Base-by-base conservation (phyloP, 176 grass and related monocot species). In the Tuctoria greenei region DNA sequence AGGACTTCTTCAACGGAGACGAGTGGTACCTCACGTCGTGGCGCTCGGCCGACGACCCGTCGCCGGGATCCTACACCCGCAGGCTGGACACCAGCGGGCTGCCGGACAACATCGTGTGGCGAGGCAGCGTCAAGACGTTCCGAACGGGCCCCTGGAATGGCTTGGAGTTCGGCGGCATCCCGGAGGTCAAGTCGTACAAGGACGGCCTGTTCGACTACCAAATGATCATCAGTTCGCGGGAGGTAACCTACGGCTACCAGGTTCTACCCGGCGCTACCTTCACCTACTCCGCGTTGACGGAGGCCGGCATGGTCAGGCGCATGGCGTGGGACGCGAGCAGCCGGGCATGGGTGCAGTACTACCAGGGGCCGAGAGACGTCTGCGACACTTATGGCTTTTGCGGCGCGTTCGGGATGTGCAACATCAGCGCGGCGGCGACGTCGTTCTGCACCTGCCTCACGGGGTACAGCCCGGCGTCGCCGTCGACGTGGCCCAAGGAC, bases 371-470 rank as follows among this genome's bases (percentile, higher is more conserved):
- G 0, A 61, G 38, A 21, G 56, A 61, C 23, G 38, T 61, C 0
- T 90, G 87, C 46, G 87, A 85, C 35, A 1, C 1, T 21, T 78
- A 78, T 10, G 61, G 69, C 6, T 58, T 17, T 7, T 90, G 87
- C 44, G 87, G 87, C 2, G 58, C 67, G 14, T 86, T 78, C 46
- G 73, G 73, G 0, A 6, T 82, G 34, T 90, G 87, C 39, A 57
- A 82, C 69, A 50, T 27, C 51, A 73, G 50, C 20, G 77, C 72
- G 31, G 28, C 71, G 57, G 25, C 72, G 21, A 21, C 35, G 2
- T 31, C 37, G 16, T 73, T 82, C 36, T 90, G 87, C 64, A n/a
- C 4, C 11, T 90, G 87, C 56, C 40, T 79, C 10, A 17, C 13
- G 7, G 87, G 87, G 24, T 90, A 85, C 64, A 71, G 51, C 38